Evolutionary conservation across 768 basidiomycete genomes (phyloP).

Genomic region (Tephrocybe rancida): DNA sequence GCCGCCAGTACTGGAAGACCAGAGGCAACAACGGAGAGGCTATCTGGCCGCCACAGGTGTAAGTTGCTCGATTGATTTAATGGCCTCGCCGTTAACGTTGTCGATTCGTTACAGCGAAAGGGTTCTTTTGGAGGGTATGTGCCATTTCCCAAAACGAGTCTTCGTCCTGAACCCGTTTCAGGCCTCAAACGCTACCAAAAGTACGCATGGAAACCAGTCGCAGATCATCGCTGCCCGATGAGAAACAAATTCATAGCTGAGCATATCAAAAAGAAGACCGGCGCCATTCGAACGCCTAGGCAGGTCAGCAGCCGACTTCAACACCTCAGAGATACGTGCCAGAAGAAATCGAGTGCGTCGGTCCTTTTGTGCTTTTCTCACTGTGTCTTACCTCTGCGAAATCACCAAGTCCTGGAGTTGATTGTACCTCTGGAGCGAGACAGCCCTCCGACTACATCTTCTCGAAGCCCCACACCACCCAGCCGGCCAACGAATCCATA

Average conservation of each 20-base stretch:
- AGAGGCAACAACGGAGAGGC: conserved; percentile 49
- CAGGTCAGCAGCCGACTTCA: conserved; percentile 63
- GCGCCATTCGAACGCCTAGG: conserved; percentile 54
- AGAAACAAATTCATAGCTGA: conserved; percentile 66
- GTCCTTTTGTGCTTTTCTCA: not conserved
- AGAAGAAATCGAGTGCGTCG: conserved; percentile 25
- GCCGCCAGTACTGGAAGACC: conserved; percentile 57
- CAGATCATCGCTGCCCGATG: conserved; percentile 55
- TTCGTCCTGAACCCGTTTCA: conserved; percentile 18
- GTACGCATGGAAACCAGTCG: conserved; percentile 47
- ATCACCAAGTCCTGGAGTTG: conserved; percentile 29
- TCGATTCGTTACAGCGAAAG: conserved; percentile 38
- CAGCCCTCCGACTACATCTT: conserved; percentile 13
- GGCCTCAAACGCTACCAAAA: conserved; percentile 53
- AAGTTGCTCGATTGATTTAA: conserved; percentile 5
- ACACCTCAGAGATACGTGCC: conserved; percentile 54
- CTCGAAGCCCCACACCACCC: conserved; percentile 19
- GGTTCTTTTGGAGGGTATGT: conserved; percentile 53
- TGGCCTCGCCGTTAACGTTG: not conserved
- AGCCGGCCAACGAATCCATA: conserved; percentile 20
- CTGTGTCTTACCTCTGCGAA: not conserved
- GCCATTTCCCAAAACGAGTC: not conserved
- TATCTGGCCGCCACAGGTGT: conserved; percentile 61
- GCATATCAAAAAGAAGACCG: conserved; percentile 52
- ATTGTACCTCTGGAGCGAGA: conserved; percentile 22